Evolutionary conservation across 225 moss, liverwort and hornwort genomes (phyloP).

Genomic region (Straminergon stramineum): DNA sequence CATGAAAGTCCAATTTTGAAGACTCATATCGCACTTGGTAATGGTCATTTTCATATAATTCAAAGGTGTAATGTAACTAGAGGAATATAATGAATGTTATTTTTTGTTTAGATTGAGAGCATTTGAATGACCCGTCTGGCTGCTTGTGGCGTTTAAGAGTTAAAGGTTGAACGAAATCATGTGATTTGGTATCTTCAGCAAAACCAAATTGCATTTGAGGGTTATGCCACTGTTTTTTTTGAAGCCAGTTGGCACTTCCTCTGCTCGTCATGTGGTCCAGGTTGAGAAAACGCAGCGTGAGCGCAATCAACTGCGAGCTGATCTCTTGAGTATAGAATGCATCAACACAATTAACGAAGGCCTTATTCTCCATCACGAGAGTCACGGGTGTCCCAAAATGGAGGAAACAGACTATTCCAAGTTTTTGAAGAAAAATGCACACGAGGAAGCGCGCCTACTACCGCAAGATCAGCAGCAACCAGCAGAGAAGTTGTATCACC

Average conservation of each 20-base stretch:
- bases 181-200: not conserved
- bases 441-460: slow-evolving; percentile 30
- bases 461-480: slow-evolving; percentile 13
- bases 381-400: slow-evolving; percentile 56
- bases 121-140: not conserved
- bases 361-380: slow-evolving; percentile 62
- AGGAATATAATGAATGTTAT: not conserved
- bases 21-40: not conserved
- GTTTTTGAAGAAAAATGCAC: slow-evolving; percentile 34
- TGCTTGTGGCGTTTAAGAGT: not conserved
- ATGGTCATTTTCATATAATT: not conserved
- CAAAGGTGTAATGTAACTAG: not conserved
- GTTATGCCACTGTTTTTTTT: not conserved
- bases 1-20: not conserved
- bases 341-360: slow-evolving; percentile 94
- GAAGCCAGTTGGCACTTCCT: not conserved
- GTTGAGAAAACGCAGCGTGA: slow-evolving; percentile 42
- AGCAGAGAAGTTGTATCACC: slow-evolving; percentile 18
- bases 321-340: slow-evolving; percentile 84
- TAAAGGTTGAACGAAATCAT: not conserved
- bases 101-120: not conserved
- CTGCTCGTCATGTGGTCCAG: slow-evolving; percentile 26
- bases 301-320: slow-evolving; percentile 36
- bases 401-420: slow-evolving; percentile 52
- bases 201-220: not conserved